These are phyloP conservation scores for Handroanthus guayacan DNA, from an alignment of 257 asterid species.

Conservation along the genomic window DNA sequence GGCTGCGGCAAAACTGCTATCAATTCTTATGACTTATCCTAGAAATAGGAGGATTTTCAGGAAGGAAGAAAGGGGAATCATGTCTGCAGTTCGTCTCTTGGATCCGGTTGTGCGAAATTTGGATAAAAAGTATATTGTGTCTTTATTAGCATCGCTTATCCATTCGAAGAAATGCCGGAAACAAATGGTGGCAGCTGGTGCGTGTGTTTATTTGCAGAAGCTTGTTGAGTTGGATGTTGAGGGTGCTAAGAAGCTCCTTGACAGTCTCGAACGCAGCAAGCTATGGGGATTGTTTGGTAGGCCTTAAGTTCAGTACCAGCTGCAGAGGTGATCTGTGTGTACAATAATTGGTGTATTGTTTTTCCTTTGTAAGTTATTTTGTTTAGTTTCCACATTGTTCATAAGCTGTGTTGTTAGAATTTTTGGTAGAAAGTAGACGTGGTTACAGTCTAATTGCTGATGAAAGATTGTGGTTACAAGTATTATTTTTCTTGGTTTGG, in stretches of 20 bases:
- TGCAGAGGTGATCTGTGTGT: slow-evolving; percentile 39
- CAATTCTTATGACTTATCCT: slow-evolving; percentile 52
- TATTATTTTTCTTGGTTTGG: slow-evolving; percentile 38
- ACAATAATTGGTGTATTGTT: slow-evolving; percentile 37
- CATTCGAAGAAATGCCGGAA: slow-evolving; percentile 77
- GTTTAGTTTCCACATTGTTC: slow-evolving; percentile 50
- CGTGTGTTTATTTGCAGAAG: slow-evolving; percentile 65
- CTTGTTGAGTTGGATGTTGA: slow-evolving; percentile 67
- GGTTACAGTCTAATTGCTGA: slow-evolving; percentile 42
- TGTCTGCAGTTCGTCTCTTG: slow-evolving; percentile 57
- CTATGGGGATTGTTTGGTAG: slow-evolving; percentile 78
- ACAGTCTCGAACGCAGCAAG: slow-evolving; percentile 66
- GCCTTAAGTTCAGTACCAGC: slow-evolving; percentile 23
- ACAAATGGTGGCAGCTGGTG: slow-evolving; percentile 75
- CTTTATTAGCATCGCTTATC: slow-evolving; percentile 50
- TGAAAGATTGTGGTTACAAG: slow-evolving; percentile 34
- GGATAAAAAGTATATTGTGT: slow-evolving; percentile 59
- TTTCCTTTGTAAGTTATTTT: slow-evolving; percentile 28
- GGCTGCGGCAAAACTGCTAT: slow-evolving; percentile 66
- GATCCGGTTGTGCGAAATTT: slow-evolving; percentile 56
- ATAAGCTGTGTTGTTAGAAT: slow-evolving; percentile 43
- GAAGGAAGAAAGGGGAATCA: slow-evolving; percentile 78
- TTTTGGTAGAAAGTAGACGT: slow-evolving; percentile 42
- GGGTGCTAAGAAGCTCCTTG: slow-evolving; percentile 84
- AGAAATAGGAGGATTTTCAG: slow-evolving; percentile 70